Evolutionary conservation across 176 grass and related monocot genomes (phyloP).

Genomic region (Eremochloa ophiuroides): DNA sequence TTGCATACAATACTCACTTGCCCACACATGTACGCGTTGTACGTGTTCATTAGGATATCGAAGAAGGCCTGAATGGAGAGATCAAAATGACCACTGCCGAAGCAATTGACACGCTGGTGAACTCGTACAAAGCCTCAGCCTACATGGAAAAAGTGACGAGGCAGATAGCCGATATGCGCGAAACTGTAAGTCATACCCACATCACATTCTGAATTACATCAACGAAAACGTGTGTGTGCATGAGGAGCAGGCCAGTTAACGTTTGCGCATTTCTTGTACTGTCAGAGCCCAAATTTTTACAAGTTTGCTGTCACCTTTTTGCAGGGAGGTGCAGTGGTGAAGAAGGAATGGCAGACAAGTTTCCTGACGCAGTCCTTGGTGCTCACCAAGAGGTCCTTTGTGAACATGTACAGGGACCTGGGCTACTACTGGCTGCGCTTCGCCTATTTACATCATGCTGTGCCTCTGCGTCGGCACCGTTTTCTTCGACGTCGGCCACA

Average conservation of each 20-base stretch:
- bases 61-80: conserved; percentile 26
- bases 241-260: not conserved
- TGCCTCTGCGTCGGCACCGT: conserved; percentile 80
- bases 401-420: conserved; percentile 94
- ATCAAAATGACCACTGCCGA: conserved; percentile 28
- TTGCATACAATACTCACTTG: not conserved
- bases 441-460: conserved; percentile 62
- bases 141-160: conserved; percentile 45
- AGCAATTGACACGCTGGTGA: conserved; percentile 52
- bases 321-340: conserved; percentile 59
- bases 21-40: not conserved
- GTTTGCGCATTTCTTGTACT: not conserved
- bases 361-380: conserved; percentile 65
- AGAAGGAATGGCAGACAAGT: conserved; percentile 55
- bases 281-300: not conserved
- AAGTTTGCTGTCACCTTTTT: not conserved
- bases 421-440: conserved; percentile 96
- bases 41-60: conserved; percentile 35
- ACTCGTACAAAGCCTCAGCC: conserved; percentile 55
- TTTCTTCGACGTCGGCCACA: conserved; percentile 60
- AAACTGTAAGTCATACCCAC: conserved; percentile 20
- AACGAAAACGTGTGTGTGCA: too few relatives aligned
- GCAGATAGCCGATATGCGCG: conserved; percentile 50
- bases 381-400: conserved; percentile 82
- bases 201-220: not conserved